Evolutionary conservation across 805 yeast genomes (phyloP), one percentile per base, ranked within the genome.

Genomic region (Candida maesae): DNA sequence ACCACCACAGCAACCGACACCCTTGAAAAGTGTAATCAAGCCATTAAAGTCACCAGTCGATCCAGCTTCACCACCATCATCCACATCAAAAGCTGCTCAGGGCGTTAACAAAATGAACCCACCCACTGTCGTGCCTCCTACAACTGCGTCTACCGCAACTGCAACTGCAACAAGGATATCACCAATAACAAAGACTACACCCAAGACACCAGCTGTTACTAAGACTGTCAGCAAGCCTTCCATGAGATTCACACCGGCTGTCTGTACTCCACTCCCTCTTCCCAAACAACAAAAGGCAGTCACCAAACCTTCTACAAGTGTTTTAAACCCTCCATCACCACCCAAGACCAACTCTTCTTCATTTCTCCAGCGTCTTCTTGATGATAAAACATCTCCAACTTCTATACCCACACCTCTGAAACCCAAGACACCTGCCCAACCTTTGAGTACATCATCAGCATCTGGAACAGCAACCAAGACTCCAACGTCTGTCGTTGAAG

Each of bases 231-330:
- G 26, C 12, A 15, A n/a, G 17, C 16, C 18, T n/a, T 28, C 33
- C 14, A 33, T 35, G 3, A 32, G 41, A 13, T 13, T 33, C 6
- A 41, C 41, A 4, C 45, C 45, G 12, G 33, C 33, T 12, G 36
- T 9, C 20, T 32, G 17, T 31, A 28, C 45, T 32, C 30, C 39
- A 16, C 15, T 25, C n/a, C 31, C 28, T 10, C 28, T 25, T 12
- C 28, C 28, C 18, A 38, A 14, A 14, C 14, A 10, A 9, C 14
- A 7, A 21, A 21, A 21, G 24, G 24, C 24, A 21, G 10, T 10
- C 7, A 21, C 10, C 10, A 8, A 7, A 21, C 10, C 24, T 7
- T 10, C 10, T 10, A 21, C 24, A 21, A 5, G 16, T 13, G 11
- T 6, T 4, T 12, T 16, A 9, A 12, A 32, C 24, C 26, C 16